Conservation (phyloP, 306 rosid species). For the Rosa persica region DNA sequence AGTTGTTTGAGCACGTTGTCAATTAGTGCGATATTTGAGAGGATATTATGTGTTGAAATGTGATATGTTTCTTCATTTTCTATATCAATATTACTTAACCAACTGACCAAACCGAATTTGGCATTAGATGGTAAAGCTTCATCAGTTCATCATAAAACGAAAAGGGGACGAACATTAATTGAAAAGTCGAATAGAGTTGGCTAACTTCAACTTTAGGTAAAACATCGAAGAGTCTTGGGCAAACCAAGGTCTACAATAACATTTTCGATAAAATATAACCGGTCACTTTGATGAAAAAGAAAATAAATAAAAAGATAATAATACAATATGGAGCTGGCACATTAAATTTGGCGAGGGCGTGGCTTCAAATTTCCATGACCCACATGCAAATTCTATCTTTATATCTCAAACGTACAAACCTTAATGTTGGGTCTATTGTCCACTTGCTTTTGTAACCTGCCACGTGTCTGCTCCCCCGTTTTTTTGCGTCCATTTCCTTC, state of each 20-base stretch:
- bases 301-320: no score
- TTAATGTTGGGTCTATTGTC: slow-evolving; percentile 30
- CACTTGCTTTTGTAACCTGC: slow-evolving; percentile 34
- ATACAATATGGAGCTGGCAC: slow-evolving; percentile 31
- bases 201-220: background rate
- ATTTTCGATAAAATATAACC: background rate
- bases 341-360: slow-evolving; percentile 23
- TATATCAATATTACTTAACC: background rate
- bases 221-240: no score
- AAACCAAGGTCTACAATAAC: no score
- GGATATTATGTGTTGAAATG: no score
- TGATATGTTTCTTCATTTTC: background rate
- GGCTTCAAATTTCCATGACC: slow-evolving; percentile 63
- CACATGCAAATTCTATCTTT: slow-evolving; percentile 62
- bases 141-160: background rate
- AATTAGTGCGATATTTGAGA: no score
- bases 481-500: slow-evolving; percentile 43
- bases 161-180: background rate
- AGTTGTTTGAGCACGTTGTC: no score
- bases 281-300: background rate
- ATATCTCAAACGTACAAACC: slow-evolving; percentile 29
- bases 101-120: background rate
- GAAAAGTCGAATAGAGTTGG: background rate
- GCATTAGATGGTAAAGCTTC: background rate
- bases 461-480: slow-evolving; percentile 64